Base-by-base conservation (phyloP, 805 yeast genomes). In the Saccharomyces eubayanus region DNA sequence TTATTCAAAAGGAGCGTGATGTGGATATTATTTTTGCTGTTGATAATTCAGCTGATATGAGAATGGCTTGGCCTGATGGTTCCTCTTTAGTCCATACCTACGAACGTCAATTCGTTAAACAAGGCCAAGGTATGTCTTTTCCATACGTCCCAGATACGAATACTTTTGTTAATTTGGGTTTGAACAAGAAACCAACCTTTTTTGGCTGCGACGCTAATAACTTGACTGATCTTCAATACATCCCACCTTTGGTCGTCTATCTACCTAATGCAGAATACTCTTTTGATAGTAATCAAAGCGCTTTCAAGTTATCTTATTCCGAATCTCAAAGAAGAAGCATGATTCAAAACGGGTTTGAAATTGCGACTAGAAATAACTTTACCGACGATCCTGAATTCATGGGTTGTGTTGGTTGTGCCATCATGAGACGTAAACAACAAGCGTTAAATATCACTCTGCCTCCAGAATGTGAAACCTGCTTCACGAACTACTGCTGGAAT, bases 361-460 rank as follows among this genome's bases (percentile, higher is more conserved):
- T 81, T 20, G 79, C 84, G n/a, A 76, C 90, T 1, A 78, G 85
- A 63, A 75, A 76, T 56, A 88, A 87, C 67, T 70, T 81, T 47
- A 84, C 95, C 6, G 64, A 84, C 27, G 95, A 87, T 61, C 67
- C 73, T 9, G 81, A 85, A 45, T 89, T 88, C 83, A 72, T 80
- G 50, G 79, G 83, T 9, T 89, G 96, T 74, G 77, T 89, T 49
- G 87, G 87, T 2, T 89, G 96, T 74, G 96, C 95, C 8, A 78
- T 89, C 46, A 76, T 89, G 57, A 84, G 87, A 71, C 81, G 96
- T 66, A 80, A 85, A 48, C 84, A 84, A 63, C 94, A 89, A 70
- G 77, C 91, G 64, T 71, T 77, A 43, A 83, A 83, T 45, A 69
- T 75, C 46, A 75, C 79, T 24, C 85, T 85, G 55, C 69, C 75